A percentile compares a stretch with the other conserved stretches of the same genome.
phyloP scores from a whole-genome alignment of 306 rosid genomes.

The Delonix regia region DNA sequence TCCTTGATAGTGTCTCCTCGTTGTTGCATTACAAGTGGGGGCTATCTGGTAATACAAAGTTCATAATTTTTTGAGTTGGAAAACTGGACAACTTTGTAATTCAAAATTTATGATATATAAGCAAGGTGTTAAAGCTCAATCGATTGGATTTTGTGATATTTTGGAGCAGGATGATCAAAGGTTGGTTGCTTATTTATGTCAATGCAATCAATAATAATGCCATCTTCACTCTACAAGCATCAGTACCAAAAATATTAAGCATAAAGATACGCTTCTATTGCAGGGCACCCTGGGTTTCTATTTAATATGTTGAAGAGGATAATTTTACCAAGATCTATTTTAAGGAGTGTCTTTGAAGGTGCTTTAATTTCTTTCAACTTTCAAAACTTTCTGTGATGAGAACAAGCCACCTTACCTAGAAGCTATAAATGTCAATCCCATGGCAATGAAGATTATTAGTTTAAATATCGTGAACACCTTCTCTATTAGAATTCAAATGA shows the following conservation, averaged over 20 bases:
- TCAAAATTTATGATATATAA: neutral
- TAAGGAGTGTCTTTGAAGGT: conserved; percentile 51
- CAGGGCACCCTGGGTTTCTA: too few relatives aligned
- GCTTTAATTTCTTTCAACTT: conserved; percentile 51
- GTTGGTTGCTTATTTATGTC: conserved; percentile 61
- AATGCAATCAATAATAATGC: conserved; percentile 60
- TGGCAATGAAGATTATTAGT: conserved; percentile 32
- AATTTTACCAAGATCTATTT: conserved; percentile 54
- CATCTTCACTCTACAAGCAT: conserved; percentile 61
- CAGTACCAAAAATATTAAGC: neutral
- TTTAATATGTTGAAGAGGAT: neutral
- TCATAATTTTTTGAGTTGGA: neutral
- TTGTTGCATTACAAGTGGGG: conserved; percentile 44
- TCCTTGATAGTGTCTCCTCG: conserved; percentile 32
- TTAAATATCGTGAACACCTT: conserved; percentile 20
- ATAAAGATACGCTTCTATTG: neutral
- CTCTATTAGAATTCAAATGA: conserved; percentile 26
- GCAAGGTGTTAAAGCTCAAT: neutral
- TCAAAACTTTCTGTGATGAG: conserved; percentile 42
- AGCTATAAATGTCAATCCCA: conserved; percentile 31
- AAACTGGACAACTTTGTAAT: neutral
- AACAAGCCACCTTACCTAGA: conserved; percentile 26
- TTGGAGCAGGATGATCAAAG: conserved; percentile 65
- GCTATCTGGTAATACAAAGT: conserved; percentile 45
- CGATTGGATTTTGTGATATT: conserved; percentile 65